phyloP scores from a whole-genome alignment of 176 grass and related monocot genomes.

The Juncus inflexus region DNA sequence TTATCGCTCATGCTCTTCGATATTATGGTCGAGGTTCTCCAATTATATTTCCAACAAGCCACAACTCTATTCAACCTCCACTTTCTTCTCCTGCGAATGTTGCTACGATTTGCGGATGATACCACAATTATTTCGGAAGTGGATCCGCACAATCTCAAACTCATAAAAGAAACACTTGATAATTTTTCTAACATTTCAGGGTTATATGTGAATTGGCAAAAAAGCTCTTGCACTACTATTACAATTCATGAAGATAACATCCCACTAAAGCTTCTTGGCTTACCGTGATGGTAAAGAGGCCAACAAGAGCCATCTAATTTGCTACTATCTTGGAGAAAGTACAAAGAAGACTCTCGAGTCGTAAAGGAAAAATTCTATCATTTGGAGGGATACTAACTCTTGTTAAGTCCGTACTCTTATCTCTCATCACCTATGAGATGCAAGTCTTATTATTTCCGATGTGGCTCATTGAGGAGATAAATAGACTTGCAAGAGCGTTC shows the following conservation, averaged over 20 bases:
- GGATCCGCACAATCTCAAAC: neutral
- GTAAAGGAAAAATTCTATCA: neutral
- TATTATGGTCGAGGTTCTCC: neutral
- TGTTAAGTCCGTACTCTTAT: neutral
- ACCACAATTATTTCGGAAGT: no score
- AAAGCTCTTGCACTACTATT: neutral
- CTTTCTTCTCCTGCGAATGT: neutral
- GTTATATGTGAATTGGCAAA: neutral
- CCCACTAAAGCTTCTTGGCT: neutral
- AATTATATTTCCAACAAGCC: neutral
- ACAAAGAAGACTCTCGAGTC: neutral
- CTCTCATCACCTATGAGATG: neutral
- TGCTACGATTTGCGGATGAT: neutral
- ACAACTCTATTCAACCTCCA: neutral
- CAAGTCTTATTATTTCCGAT: neutral
- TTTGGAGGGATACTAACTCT: neutral
- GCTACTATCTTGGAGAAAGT: neutral
- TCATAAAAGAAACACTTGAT: neutral
- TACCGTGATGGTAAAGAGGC: neutral
- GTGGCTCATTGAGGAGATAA: neutral
- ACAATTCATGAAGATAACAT: neutral
- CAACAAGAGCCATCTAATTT: neutral
- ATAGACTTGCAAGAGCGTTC: neutral
- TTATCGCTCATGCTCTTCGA: neutral
- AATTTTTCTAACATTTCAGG: neutral